Evolutionary conservation across 352 stramenopile species (phyloP), one percentile per base, ranked within the genome.

Genomic region (Phytophthora megakarya): DNA sequence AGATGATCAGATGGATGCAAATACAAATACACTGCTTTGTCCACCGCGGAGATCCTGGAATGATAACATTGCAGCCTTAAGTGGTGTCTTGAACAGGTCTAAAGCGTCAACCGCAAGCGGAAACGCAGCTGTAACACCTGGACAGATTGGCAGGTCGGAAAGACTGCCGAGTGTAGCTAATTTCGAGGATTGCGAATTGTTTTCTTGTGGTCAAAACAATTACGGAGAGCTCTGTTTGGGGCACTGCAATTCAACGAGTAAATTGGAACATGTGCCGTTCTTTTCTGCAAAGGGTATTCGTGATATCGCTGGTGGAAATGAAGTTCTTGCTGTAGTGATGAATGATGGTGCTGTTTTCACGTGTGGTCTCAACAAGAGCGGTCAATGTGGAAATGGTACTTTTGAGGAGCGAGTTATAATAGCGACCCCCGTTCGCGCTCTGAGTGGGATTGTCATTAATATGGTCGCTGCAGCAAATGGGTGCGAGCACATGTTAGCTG

Each of bases 121-220:
- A 38, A 65, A 32, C 25, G 15, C 38, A 28, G 21, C 37, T 46
- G 28, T n/a, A 2, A 7, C 28, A 51, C 23, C 44, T 51, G 55
- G 40, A 60, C 38, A 60, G 59, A 33, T 5, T 49, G 35, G 38
- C 23, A 42, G 52, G 21, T 40, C 39, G 3, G 48, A 55, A 42
- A 61, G 23, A 40, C 19, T 66, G 21, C 22, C 51, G 32, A 61
- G 23, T 64, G 26, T 65, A 37, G 12, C 59, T 4, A 78, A 73
- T 47, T 95, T 81, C 57, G 87, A 94, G n/a, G 84, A 94, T 59
- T 93, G 86, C 22, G 84, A 96, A 33, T 64, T 96, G 4, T 96
- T 95, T 65, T 92, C 88, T 1, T 96, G 86, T 28, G 88, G 88
- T 0, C 88, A 96, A 72, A 96, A 96, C 65, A 96, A 95, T 58